Conservation (phyloP, 352 stramenopile species). For the Globisporangium abappressorium region DNA sequence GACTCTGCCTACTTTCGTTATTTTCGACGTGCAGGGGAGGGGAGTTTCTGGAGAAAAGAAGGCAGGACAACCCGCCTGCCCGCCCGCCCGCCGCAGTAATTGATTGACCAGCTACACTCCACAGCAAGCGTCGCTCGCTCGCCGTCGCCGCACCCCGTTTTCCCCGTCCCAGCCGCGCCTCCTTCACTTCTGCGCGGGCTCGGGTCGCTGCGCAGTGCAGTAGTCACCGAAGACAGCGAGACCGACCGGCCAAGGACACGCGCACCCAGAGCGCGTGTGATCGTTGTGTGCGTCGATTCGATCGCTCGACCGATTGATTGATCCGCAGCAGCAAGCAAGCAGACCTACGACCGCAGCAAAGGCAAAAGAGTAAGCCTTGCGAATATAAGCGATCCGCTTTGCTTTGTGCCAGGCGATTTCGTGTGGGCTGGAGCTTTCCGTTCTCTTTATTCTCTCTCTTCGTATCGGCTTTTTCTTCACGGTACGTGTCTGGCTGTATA, state of each 20-base stretch:
- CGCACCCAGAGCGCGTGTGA: background rate
- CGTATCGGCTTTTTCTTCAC: background rate
- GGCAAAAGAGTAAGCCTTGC: background rate
- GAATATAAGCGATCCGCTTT: background rate
- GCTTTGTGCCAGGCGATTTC: background rate
- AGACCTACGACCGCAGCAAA: background rate
- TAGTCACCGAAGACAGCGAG: background rate
- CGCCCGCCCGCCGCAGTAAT: background rate
- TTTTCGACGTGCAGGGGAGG: background rate
- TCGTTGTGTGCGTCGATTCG: background rate
- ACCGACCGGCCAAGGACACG: background rate
- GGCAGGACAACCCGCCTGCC: background rate
- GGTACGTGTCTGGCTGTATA: background rate
- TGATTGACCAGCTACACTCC: constrained; percentile 10
- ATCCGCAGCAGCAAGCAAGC: constrained; percentile 3
- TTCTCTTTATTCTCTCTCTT: background rate
- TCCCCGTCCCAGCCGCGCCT: constrained; percentile 5
- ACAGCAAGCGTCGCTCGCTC: constrained; percentile 9
- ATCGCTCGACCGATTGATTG: background rate
- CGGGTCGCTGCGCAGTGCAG: constrained; percentile 2
- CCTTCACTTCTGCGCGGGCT: constrained; percentile 7
- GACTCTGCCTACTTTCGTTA: background rate
- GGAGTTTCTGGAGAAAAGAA: background rate
- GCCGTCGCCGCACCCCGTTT: constrained; percentile 4
- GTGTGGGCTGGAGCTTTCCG: background rate